Conservation (phyloP, 345 rosid species). For the Corchorus olitorius region DNA sequence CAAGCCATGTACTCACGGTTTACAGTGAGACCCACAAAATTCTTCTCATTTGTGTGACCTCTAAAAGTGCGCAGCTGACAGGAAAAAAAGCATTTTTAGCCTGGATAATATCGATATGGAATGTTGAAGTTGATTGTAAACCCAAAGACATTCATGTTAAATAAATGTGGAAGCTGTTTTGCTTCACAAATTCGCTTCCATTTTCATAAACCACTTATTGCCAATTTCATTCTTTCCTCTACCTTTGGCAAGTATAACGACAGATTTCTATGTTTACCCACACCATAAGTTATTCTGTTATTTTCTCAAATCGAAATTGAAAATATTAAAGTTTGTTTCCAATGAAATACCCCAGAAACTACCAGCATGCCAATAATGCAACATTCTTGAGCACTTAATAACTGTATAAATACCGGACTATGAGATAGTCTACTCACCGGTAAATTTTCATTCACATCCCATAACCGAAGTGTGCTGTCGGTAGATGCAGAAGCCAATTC, state of each 20-base stretch:
- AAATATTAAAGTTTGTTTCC: background rate
- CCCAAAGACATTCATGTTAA: background rate
- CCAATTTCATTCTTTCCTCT: background rate
- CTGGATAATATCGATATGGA: background rate
- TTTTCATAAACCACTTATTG: background rate
- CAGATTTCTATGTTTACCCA: background rate
- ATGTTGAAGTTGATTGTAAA: background rate
- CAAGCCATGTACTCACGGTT: conserved; percentile 56
- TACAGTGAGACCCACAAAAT: conserved; percentile 66
- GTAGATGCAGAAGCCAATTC: conserved; percentile 71
- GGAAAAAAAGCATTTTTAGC: conserved; percentile 1
- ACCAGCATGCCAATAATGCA: background rate
- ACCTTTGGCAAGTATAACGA: background rate
- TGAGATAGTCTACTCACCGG: conserved; percentile 39
- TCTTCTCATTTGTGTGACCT: conserved; percentile 63
- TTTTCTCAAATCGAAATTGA: background rate
- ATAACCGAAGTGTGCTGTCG: conserved; percentile 54
- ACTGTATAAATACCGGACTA: background rate
- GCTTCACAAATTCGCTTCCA: background rate
- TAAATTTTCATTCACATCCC: conserved; percentile 63
- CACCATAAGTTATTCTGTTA: background rate
- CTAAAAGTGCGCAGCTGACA: conserved; percentile 53
- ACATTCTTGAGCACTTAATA: background rate
- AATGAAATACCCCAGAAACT: background rate
- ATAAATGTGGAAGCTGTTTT: background rate